Base-by-base conservation (phyloP, 768 basidiomycete species). In the Leccinum incarnatum region DNA sequence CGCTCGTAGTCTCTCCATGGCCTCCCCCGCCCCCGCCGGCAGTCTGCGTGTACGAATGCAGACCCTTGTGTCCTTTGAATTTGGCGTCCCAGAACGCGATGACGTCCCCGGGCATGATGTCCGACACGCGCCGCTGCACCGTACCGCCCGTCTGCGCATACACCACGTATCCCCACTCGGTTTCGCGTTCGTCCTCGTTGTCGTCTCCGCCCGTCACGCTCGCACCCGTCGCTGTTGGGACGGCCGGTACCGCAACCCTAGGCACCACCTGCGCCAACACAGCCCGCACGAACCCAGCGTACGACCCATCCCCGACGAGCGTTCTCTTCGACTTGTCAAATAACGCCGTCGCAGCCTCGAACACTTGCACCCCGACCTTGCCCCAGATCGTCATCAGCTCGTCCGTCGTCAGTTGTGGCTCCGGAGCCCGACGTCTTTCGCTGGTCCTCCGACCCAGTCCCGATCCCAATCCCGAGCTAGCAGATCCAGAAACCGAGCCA, bases 41-140 rank as follows among this genome's bases (percentile, higher is more conserved):
- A 12, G 69, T 75, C 72, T 86, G 86, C 56, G 81, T 79, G 70
- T 97, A 96, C 53, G 79, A 77, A 48, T 88, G 83, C 53, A 97
- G 69, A 3, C 88, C 91, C 70, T 93, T 96, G 67, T 83, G 79
- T 2, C 86, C 86, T 66, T 95, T 93, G 14, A 95, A 81, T 68
- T 80, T 86, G 48, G 90, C 91, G 57, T 93, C 91, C 53, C 79
- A 76, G 58, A 95, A 72, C 60, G 84, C 81, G 50, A 94, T 78
- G 10, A 97, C 75, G 72, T 97, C 95, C 2, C 95, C 95, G 0
- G 93, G 89, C 81, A 89, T 78, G 59, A 93, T 90, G 21, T 95
- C 93, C 65, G 87, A 88, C 32, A 80, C 76, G 51, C 91, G 80
- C 61, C 85, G 84, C 72, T 87, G 84, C 59, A 96, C 90, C 12